Conservation (phyloP, 192 early-diverging fungal species). For the Backusella parvicylindrica region DNA sequence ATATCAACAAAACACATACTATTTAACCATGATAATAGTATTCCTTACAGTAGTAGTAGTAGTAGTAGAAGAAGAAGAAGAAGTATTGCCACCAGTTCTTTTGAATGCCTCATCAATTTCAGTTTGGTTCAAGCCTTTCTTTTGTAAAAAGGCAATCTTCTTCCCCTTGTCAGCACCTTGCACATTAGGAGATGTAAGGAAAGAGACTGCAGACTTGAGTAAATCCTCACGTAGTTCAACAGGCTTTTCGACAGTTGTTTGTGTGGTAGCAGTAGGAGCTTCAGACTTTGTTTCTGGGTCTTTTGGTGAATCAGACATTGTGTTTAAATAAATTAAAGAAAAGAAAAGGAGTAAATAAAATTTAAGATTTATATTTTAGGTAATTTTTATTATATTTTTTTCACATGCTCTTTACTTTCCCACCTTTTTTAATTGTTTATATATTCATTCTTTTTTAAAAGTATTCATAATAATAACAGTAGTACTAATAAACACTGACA, state of each 20-base stretch:
- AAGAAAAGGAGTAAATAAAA: background rate
- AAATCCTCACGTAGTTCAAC: slow-evolving; percentile 49
- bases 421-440: background rate
- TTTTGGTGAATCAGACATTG: background rate
- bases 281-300: background rate
- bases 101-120: slow-evolving; percentile 69
- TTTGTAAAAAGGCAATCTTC: slow-evolving; percentile 73
- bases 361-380: background rate
- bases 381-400: background rate
- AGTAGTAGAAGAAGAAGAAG: background rate
- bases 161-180: slow-evolving; percentile 66
- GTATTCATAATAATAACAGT: too few relatives aligned
- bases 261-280: background rate
- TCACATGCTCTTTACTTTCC: background rate
- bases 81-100: slow-evolving; percentile 17
- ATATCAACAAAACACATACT: background rate
- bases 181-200: slow-evolving; percentile 76
- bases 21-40: background rate
- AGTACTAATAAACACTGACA: too few relatives aligned
- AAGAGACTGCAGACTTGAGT: slow-evolving; percentile 60
- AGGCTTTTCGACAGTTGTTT: background rate
- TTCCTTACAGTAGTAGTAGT: background rate
- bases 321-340: background rate
- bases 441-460: too few relatives aligned
- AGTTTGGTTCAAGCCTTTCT: slow-evolving; percentile 63